phyloP scores from a whole-genome alignment of 176 grass and related monocot genomes.

The Juncus effusus region DNA sequence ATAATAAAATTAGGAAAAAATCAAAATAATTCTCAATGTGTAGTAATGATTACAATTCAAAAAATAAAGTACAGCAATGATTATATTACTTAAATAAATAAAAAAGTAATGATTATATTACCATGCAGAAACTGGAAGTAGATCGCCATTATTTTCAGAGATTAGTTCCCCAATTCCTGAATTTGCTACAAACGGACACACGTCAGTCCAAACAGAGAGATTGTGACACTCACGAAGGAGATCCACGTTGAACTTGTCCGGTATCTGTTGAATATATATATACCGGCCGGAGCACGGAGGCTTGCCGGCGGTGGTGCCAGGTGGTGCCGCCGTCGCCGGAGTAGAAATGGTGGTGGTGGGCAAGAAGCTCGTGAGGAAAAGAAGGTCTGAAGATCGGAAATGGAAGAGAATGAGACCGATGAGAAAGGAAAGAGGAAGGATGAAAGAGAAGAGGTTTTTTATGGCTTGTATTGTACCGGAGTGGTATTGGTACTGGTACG shows the following conservation, averaged over 20 bases:
- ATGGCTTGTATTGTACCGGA: not conserved
- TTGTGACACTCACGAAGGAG: slow-evolving; percentile 45
- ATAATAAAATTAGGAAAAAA: too few relatives aligned
- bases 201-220: slow-evolving; percentile 40
- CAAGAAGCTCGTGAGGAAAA: not conserved
- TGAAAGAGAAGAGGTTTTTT: slow-evolving; percentile 25
- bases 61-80: too few relatives aligned
- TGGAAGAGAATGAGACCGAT: slow-evolving; percentile 29
- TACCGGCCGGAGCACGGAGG: slow-evolving; percentile 48
- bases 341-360: not conserved
- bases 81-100: too few relatives aligned
- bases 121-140: slow-evolving; percentile 52
- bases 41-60: too few relatives aligned
- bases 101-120: too few relatives aligned
- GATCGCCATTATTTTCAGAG: slow-evolving; percentile 26
- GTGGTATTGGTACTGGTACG: not conserved
- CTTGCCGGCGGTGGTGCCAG: not conserved
- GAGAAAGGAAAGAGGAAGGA: slow-evolving; percentile 32
- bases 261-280: slow-evolving; percentile 47
- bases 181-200: slow-evolving; percentile 48
- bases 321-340: not conserved
- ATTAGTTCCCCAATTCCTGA: slow-evolving; percentile 42
- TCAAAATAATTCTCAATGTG: too few relatives aligned
- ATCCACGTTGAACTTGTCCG: slow-evolving; percentile 42
- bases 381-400: slow-evolving; percentile 6